These are phyloP conservation scores for Mycena sanguinolenta DNA, from an alignment of 768 basidiomycete species.

Conservation along the genomic window DNA sequence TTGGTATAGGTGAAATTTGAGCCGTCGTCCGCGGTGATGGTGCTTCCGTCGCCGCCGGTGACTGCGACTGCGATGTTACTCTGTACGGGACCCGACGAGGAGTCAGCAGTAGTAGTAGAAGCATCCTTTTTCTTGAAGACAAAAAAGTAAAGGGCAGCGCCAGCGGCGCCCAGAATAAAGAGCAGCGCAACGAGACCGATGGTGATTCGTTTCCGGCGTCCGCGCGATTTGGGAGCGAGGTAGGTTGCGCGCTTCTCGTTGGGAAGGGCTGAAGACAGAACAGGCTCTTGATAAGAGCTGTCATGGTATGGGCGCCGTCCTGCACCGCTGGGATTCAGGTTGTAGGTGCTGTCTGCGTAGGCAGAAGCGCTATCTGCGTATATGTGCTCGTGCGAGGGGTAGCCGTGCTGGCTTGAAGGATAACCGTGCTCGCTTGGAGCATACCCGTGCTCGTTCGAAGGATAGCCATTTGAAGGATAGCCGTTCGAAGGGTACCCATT, in stretches of 20 bases:
- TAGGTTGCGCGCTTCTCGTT: conserved; percentile 76
- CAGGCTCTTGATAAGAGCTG: conserved; percentile 69
- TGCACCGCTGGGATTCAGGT: conserved; percentile 61
- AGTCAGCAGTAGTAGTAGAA: conserved; percentile 39
- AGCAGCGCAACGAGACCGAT: conserved; percentile 45
- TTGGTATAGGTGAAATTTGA: conserved; percentile 87
- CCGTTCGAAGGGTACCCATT: conserved; percentile 58
- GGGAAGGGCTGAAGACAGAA: conserved; percentile 57
- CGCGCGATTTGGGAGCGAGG: conserved; percentile 58
- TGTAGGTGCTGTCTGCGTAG: conserved; percentile 70
- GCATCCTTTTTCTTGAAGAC: conserved; percentile 61
- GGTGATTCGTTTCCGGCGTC: conserved; percentile 47
- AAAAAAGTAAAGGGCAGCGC: conserved; percentile 61
- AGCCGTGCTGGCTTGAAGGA: too few species aligned
- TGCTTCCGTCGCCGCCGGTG: conserved; percentile 86
- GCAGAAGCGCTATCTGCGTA: conserved; percentile 56
- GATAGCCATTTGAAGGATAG: conserved; percentile 12
- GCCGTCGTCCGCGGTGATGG: conserved; percentile 85
- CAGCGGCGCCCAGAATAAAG: conserved; percentile 51
- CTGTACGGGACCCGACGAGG: conserved; percentile 37
- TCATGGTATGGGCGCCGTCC: conserved; percentile 49
- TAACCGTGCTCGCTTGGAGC: not conserved
- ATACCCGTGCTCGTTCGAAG: conserved; percentile 36
- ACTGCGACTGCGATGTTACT: conserved; percentile 51
- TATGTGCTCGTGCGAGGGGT: too few species aligned